Evolutionary conservation across 371 early-diverging fungal species (phyloP).

Genomic region (Syncephalastrum contaminatum): DNA sequence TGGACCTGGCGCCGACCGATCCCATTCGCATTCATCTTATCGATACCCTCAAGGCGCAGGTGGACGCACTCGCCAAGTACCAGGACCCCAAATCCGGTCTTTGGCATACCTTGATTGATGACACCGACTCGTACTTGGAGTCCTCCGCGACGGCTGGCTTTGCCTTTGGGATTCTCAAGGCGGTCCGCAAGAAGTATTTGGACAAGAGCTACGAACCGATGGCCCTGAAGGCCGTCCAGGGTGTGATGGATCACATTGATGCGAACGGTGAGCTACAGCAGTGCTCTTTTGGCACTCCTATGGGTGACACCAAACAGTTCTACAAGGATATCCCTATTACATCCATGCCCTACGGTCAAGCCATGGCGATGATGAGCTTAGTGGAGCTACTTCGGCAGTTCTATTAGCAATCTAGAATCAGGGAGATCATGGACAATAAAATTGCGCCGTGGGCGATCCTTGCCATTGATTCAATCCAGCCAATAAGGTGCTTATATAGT

Average conservation of each 20-base stretch:
- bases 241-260: conserved; percentile 20
- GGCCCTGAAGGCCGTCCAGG: conserved; percentile 13
- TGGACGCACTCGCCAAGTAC: conserved; percentile 12
- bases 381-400: conserved; percentile 17
- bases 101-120: conserved; percentile 22
- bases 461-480: too few relatives aligned
- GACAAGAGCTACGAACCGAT: conserved; percentile 1
- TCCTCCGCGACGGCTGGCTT: conserved; percentile 27
- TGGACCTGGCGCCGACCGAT: conserved; percentile 14
- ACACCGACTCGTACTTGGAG: conserved; percentile 21
- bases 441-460: too few relatives aligned
- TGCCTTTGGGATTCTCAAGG: conserved; percentile 25
- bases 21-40: conserved; percentile 20
- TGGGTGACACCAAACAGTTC: conserved; percentile 19
- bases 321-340: conserved; percentile 27
- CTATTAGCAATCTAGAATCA: conserved; percentile 3
- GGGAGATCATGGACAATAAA: not conserved
- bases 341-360: conserved; percentile 28
- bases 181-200: conserved; percentile 20
- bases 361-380: conserved; percentile 29
- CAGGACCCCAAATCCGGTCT: conserved; percentile 20
- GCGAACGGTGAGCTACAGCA: conserved; percentile 20
- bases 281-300: conserved; percentile 25
- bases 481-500: too few relatives aligned
- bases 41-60: conserved; percentile 17